Conservation (phyloP, 2,329 filamentous ascomycete species). For the Moelleriella libera region DNA sequence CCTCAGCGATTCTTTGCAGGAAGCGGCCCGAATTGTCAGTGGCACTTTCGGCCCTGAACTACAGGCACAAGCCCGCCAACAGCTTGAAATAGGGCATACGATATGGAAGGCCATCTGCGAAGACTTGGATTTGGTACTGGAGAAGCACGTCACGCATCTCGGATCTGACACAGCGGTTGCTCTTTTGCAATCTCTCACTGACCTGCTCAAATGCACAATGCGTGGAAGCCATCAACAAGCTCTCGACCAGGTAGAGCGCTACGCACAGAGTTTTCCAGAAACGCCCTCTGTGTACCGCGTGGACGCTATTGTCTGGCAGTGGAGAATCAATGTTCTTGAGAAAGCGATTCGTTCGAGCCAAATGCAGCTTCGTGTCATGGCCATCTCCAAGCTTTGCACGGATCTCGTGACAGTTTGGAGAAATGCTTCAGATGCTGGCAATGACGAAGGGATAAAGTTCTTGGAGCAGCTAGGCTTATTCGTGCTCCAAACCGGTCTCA, state of each 20-base stretch:
- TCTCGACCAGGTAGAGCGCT: conserved; percentile 11
- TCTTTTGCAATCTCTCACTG: conserved; percentile 25
- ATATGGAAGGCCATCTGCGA: conserved; percentile 28
- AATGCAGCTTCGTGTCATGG: conserved; percentile 78
- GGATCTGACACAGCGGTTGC: conserved; percentile 26
- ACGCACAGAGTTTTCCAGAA: conserved; percentile 17
- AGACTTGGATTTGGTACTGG: conserved; percentile 31
- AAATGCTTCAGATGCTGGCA: conserved; percentile 32
- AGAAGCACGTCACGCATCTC: conserved; percentile 40
- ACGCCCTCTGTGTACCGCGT: conserved; percentile 23
- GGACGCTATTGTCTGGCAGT: conserved; percentile 44
- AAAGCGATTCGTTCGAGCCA: conserved; percentile 69
- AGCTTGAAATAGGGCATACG: conserved; percentile 24
- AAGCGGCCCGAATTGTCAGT: conserved; percentile 11
- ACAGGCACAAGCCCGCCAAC: conserved; percentile 12
- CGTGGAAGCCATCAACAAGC: conserved; percentile 21
- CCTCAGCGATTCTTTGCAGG: conserved; percentile 16
- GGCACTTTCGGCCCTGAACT: conserved; percentile 7
- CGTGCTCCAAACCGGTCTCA: conserved; percentile 54
- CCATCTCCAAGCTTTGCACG: conserved; percentile 58
- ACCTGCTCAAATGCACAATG: conserved; percentile 28
- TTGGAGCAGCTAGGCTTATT: conserved; percentile 56
- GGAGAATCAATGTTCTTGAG: conserved; percentile 55
- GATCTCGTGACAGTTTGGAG: conserved; percentile 57
- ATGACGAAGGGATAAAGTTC: conserved; percentile 27